Conservation (phyloP, 352 stramenopile species). For the Bremia lactucae region DNA sequence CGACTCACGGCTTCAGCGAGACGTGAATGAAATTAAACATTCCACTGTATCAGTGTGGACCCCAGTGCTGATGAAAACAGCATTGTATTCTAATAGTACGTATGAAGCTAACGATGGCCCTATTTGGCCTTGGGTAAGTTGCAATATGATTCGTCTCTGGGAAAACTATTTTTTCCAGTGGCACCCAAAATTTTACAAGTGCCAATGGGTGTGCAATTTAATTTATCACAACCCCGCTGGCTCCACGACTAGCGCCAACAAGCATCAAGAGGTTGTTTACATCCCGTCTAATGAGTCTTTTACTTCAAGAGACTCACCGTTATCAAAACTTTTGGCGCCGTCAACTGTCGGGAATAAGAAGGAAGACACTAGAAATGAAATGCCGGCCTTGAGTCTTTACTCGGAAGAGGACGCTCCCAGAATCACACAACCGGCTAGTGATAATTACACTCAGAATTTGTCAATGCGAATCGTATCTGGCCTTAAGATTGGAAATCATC, state of each 20-base stretch:
- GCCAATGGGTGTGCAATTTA: constrained; percentile 56
- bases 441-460: constrained; percentile 13
- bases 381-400: constrained; percentile 15
- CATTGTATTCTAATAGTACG: constrained; percentile 35
- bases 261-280: constrained; percentile 5
- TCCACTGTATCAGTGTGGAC: constrained; percentile 74
- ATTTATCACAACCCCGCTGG: constrained; percentile 21
- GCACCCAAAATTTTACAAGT: constrained; percentile 77
- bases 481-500: constrained; percentile 11
- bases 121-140: constrained; percentile 74
- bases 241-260: constrained; percentile 1
- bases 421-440: constrained; percentile 17
- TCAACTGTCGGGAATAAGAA: too few relatives aligned
- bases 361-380: constrained; percentile 8
- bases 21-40: constrained; percentile 42
- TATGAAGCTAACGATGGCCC: constrained; percentile 40
- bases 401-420: constrained; percentile 11
- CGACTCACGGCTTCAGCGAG: constrained; percentile 56
- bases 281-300: constrained; percentile 3
- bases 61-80: constrained; percentile 43
- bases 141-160: constrained; percentile 74
- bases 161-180: constrained; percentile 81
- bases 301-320: constrained; percentile 13
- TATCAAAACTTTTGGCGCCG: constrained; percentile 17
- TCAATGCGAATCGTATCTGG: constrained; percentile 21